Base-by-base conservation (phyloP, 2,329 filamentous ascomycete species). In the Fusarium caatingaense region DNA sequence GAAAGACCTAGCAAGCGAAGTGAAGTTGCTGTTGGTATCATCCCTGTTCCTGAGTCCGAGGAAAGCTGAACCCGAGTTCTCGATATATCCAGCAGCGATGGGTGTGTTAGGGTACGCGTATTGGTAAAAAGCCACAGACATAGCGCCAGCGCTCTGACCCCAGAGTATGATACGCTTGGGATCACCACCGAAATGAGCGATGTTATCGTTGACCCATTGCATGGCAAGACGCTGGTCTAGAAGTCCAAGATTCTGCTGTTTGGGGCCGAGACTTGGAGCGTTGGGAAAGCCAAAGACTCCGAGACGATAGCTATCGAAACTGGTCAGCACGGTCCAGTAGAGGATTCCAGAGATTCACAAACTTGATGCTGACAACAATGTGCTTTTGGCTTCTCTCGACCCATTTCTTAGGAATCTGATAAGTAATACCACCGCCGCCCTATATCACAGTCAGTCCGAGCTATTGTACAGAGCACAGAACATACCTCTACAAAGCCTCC, bases 361-460 rank as follows among this genome's bases (percentile, higher is more conserved):
- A 60, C 60, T 63, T 63, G 32, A 62, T 37, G 13, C 60, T 34
- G n/a, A 62, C 57, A 5, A 62, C 47, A 46, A 63, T 62, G n/a
- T 62, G 57, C 4, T 47, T 42, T 11, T 62, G 60, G 5, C 57
- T 63, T 20, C 60, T 62, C 30, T 44, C 27, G 0, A 63, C 23
- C 60, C 60, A 63, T 3, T 28, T 37, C 1, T 44, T 28, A 2
- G 60, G 57, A 2, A 62, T 53, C 25, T 63, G 60, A 15, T 63
- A 63, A 28, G 27, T 11, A 3, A 63, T 56, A 2, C 62, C 20
- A 23, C 57, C 57, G 6, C 60, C 60, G 13, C 60, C 60, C 57
- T 63, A 3, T 4, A 60, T 12, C 12, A 15, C 30, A 13, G 21
- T 21, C 15, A 49, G n/a, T 18, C 18, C 16, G 18, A 25, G 49